Base-by-base conservation (phyloP, 1,284 basidiomycete species). In the Limonomyces culmigenus region DNA sequence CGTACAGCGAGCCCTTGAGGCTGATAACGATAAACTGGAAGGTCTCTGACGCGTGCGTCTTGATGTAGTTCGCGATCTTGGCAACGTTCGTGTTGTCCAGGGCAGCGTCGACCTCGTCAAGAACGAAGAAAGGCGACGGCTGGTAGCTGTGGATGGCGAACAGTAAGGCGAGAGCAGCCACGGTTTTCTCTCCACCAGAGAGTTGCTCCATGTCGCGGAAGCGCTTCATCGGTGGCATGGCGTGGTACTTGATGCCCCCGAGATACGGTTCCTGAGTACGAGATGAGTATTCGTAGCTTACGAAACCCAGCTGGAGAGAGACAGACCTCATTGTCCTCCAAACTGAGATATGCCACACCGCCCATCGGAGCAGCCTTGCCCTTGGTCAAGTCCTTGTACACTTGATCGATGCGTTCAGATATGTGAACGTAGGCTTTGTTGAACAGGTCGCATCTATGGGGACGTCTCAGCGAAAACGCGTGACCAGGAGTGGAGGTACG, bases 151-250 rank as follows among this genome's bases (percentile, higher is more conserved):
- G 93, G 39, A 98, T 95, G 11, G 93, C 89, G 51, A 98, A 97
- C 19, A 98, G 65, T 14, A 99, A 63, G 1, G 93, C 92, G 14
- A 98, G 62, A 4, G 95, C 93, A 3, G 95, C 95, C 43, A 98
- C 93, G 0, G 93, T 97, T 63, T 97, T 97, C 55, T 99, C 95
- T 17, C 95, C 95, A 37, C 93, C 95, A 0, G 91, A 97, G 4
- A 98, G 64, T 53, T 97, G 92, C 42, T 97, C 92, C 85, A 98
- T 98, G 54, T 98, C 95, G 44, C 92, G 73, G 67, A 98, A 98
- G 4, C 91, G 83, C 55, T 99, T 99, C 77, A 97, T 93, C 0
- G 92, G 92, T 1, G 93, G 93, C 86, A 98, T 98, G 1, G 92
- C 91, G 52, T 96, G 92, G 53, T 97, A 98, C 55, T 93, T 95